Conservation (phyloP, 148 eudicot species). For the Selenicereus undatus region DNA sequence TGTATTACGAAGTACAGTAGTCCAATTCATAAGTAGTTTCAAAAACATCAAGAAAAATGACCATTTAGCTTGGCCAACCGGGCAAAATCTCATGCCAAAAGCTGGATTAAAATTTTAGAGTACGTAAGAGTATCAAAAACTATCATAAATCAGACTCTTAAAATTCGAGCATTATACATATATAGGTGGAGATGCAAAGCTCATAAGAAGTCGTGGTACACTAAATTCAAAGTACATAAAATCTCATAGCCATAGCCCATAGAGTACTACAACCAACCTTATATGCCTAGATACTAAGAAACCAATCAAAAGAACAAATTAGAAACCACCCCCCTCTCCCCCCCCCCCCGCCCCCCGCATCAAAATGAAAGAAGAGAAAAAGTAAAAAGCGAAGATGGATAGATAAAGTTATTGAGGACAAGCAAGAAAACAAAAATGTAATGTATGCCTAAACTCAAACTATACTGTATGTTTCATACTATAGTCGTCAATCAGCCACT, state of each 20-base stretch:
- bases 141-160: background rate
- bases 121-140: too few species aligned
- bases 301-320: conserved; percentile 17
- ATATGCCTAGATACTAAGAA: conserved; percentile 10
- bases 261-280: conserved; percentile 28
- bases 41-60: too few species aligned
- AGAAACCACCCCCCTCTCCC: background rate
- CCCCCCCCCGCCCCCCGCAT: background rate
- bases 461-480: conserved; percentile 24
- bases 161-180: background rate
- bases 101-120: background rate
- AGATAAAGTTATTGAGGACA: conserved; percentile 23
- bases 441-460: conserved; percentile 14
- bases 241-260: conserved; percentile 12
- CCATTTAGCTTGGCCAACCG: too few species aligned
- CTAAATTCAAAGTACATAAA: background rate
- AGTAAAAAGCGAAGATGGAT: background rate
- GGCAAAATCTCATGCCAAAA: background rate
- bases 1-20: too few species aligned
- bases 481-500: conserved; percentile 16
- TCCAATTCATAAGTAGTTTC: too few species aligned
- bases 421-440: conserved; percentile 26
- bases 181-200: background rate
- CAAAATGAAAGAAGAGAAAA: background rate
- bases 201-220: background rate